Evolutionary conservation across 23 red algal genomes (phyloP).

Genomic region (Gracilaria vermiculophylla): DNA sequence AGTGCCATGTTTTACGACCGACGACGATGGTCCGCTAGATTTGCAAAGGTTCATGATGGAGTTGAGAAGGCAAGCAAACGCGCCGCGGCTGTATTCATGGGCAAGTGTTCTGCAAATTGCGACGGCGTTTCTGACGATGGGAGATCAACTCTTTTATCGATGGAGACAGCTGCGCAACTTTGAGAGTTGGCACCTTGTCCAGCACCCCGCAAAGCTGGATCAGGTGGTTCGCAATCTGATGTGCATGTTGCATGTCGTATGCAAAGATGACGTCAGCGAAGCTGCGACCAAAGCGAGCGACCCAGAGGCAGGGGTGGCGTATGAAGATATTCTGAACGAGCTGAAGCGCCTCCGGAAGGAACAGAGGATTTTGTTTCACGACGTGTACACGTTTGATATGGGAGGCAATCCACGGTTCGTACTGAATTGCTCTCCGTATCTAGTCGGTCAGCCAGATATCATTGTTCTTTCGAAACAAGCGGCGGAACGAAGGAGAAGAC

Average conservation of each 20-base stretch:
- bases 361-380: background rate
- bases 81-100: background rate
- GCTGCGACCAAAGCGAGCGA: background rate
- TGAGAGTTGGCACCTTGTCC: background rate
- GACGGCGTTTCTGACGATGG: background rate
- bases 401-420: background rate
- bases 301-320: background rate
- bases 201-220: background rate
- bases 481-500: background rate
- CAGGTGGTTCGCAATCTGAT: background rate
- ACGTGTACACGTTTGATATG: background rate
- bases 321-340: background rate
- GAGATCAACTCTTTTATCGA: background rate
- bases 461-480: background rate
- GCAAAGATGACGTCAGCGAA: background rate
- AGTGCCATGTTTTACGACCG: background rate
- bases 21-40: background rate
- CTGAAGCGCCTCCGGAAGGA: background rate
- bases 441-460: conserved; percentile 10
- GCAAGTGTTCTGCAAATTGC: background rate
- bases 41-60: background rate
- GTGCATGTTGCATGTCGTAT: background rate
- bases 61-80: background rate
- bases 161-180: conserved; percentile 6
- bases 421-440: background rate